Evolutionary conservation across 805 yeast species (phyloP).

Genomic region (Candida manassasensis): DNA sequence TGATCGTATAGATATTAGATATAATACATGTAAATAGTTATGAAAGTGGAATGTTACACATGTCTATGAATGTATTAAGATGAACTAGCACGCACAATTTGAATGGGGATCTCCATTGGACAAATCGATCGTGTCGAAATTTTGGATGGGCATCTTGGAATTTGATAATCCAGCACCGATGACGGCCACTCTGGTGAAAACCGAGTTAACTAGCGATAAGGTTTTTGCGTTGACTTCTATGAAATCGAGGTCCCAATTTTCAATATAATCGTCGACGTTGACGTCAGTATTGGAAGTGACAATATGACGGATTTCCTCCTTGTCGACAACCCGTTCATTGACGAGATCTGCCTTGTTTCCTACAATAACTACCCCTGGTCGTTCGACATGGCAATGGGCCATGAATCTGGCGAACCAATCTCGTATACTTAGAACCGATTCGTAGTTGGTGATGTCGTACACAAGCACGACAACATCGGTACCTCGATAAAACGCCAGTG

Average conservation of each 20-base stretch:
- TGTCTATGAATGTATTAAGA: background rate
- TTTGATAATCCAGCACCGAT: slow-evolving; percentile 24
- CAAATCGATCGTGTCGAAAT: slow-evolving; percentile 30
- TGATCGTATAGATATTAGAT: slow-evolving; percentile 10
- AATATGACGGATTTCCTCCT: slow-evolving; percentile 31
- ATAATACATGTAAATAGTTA: slow-evolving; percentile 1
- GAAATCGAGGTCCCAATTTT: slow-evolving; percentile 31
- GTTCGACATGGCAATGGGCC: slow-evolving; percentile 42
- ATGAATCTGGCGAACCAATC: slow-evolving; percentile 47
- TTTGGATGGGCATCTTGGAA: slow-evolving; percentile 15
- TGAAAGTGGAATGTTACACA: background rate
- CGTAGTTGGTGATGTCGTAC: slow-evolving; percentile 51
- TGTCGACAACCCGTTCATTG: slow-evolving; percentile 30
- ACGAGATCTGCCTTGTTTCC: slow-evolving; percentile 48
- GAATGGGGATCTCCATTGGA: slow-evolving; percentile 9
- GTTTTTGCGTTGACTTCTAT: slow-evolving; percentile 30
- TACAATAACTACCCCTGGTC: slow-evolving; percentile 47
- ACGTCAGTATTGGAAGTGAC: slow-evolving; percentile 18
- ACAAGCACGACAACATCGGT: slow-evolving; percentile 52
- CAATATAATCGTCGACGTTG: slow-evolving; percentile 22
- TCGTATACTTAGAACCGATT: slow-evolving; percentile 42
- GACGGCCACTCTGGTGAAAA: slow-evolving; percentile 34
- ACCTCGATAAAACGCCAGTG: slow-evolving; percentile 55
- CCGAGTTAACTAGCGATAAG: slow-evolving; percentile 24
- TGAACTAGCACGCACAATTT: slow-evolving; percentile 18